Evolutionary conservation across 495 filamentous ascomycete genomes (phyloP).

Genomic region (Ascodesmis nigricans): DNA sequence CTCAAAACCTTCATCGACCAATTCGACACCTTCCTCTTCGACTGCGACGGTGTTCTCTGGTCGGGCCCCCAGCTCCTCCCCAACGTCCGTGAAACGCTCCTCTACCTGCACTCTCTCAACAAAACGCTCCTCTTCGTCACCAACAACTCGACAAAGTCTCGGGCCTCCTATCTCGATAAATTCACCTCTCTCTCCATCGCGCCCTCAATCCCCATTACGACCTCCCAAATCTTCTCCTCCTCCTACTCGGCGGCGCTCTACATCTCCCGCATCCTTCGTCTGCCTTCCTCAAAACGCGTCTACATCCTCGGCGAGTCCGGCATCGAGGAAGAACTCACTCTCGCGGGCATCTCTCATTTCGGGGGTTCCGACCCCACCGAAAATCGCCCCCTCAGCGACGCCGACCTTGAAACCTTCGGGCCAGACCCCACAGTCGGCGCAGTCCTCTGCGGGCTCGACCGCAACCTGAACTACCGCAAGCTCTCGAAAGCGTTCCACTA

Average conservation of each 20-base stretch:
- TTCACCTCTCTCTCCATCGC: constrained; percentile 46
- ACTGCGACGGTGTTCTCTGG: constrained; percentile 97
- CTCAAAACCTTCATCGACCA: constrained; percentile 64
- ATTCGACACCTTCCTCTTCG: constrained; percentile 92
- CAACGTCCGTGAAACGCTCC: constrained; percentile 59
- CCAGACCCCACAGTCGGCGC: constrained; percentile 57
- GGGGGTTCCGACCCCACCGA: constrained; percentile 71
- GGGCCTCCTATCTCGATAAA: constrained; percentile 77
- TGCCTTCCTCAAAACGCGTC: constrained; percentile 68
- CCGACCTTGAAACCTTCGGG: constrained; percentile 58
- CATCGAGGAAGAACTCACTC: constrained; percentile 67
- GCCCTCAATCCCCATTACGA: constrained; percentile 56
- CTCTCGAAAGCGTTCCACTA: constrained; percentile 66
- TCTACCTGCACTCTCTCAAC: constrained; percentile 53
- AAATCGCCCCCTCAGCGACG: constrained; percentile 49
- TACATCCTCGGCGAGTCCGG: constrained; percentile 81
- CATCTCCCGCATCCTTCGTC: constrained; percentile 73
- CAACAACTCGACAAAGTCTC: constrained; percentile 96
- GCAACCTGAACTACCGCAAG: constrained; percentile 88
- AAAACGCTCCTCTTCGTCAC: constrained; percentile 94
- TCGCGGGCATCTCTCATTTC: constrained; percentile 56
- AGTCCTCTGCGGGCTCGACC: constrained; percentile 76
- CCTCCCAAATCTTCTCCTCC: constrained; percentile 86
- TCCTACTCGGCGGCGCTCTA: constrained; percentile 90
- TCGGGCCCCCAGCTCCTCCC: constrained; percentile 77